Evolutionary conservation across 2,329 filamentous ascomycete genomes (phyloP).

Genomic region (Neophaeococcomyces aloes): DNA sequence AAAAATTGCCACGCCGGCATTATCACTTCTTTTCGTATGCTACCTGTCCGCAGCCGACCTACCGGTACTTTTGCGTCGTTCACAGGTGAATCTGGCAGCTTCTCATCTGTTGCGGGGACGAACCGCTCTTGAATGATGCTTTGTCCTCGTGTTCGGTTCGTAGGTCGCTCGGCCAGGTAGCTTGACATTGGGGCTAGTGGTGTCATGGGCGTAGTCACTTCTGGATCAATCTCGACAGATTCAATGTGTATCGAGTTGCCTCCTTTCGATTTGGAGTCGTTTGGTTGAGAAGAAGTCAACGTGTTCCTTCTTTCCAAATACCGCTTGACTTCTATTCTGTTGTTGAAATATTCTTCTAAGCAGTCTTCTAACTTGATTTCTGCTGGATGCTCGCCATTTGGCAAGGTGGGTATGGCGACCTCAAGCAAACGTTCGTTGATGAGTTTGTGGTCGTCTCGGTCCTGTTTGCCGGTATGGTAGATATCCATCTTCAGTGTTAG

Average conservation of each 20-base stretch:
- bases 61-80: conserved; percentile 25
- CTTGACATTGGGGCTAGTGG: conserved; percentile 27
- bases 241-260: conserved; percentile 33
- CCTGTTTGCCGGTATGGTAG: conserved; percentile 78
- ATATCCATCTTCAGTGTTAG: conserved; percentile 89
- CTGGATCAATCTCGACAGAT: conserved; percentile 29
- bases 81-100: conserved; percentile 26
- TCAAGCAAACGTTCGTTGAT: conserved; percentile 85
- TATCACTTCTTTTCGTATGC: conserved; percentile 65
- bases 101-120: conserved; percentile 35
- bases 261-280: conserved; percentile 26
- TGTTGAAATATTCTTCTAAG: conserved; percentile 90
- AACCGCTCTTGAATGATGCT: conserved; percentile 38
- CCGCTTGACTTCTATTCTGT: conserved; percentile 75
- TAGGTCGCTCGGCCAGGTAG: conserved; percentile 21
- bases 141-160: conserved; percentile 24
- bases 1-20: conserved; percentile 99
- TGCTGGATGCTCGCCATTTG: conserved; percentile 55
- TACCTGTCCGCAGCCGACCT: conserved; percentile 28
- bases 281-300: conserved; percentile 33
- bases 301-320: conserved; percentile 56
- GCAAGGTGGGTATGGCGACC: conserved; percentile 61
- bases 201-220: conserved; percentile 23
- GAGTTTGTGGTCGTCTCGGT: conserved; percentile 86
- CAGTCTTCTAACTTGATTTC: conserved; percentile 78